Evolutionary conservation across 2,329 filamentous ascomycete genomes (phyloP).

Genomic region (Ilyonectria robusta): DNA sequence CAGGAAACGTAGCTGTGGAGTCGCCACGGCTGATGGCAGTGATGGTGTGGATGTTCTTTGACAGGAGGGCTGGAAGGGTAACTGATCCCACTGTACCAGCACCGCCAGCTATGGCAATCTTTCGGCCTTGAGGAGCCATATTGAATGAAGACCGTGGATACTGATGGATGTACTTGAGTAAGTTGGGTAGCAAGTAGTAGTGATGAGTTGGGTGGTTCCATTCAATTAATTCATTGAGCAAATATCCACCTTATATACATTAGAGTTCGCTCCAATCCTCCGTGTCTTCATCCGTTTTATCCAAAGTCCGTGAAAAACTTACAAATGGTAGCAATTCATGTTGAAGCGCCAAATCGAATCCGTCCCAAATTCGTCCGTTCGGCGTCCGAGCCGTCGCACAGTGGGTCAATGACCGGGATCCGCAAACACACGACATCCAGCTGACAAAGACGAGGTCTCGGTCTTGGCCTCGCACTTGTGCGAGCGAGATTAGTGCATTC

Average conservation of each 20-base stretch:
- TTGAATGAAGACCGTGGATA: neutral
- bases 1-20: conserved; percentile 58
- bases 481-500: conserved; percentile 2
- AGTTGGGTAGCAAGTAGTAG: neutral
- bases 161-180: conserved; percentile 2
- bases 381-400: neutral
- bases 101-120: conserved; percentile 50
- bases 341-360: neutral
- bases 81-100: conserved; percentile 56
- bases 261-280: too few species aligned
- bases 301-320: neutral
- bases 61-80: conserved; percentile 56
- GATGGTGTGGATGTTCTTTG: conserved; percentile 61
- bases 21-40: conserved; percentile 64
- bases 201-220: conserved; percentile 1
- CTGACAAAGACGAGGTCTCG: neutral
- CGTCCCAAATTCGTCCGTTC: conserved; percentile 10
- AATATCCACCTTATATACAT: conserved; percentile 11
- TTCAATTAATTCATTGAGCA: neutral
- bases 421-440: neutral
- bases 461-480: neutral
- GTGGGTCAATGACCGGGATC: neutral
- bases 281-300: neutral
- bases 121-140: conserved; percentile 39
- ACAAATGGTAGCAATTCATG: neutral